Evolutionary conservation across 257 asterid species (phyloP).

Genomic region (Solanum ahanhuiri): DNA sequence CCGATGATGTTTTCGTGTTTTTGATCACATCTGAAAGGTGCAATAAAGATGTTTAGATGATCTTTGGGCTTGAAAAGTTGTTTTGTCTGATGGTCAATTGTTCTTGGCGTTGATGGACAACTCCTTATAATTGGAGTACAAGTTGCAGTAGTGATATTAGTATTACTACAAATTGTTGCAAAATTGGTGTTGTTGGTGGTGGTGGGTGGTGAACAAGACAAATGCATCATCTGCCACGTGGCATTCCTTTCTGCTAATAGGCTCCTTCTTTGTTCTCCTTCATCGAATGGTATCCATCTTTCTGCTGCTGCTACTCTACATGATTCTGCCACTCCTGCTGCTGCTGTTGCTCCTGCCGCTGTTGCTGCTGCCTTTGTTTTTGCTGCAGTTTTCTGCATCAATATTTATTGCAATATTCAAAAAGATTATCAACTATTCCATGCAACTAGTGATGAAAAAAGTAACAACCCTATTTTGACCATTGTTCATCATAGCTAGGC

Average conservation of each 20-base stretch:
- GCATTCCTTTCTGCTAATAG: slow-evolving; percentile 37
- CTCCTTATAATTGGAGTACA: not conserved
- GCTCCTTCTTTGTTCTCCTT: slow-evolving; percentile 36
- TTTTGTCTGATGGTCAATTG: slow-evolving; percentile 3
- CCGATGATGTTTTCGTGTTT: not conserved
- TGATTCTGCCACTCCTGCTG: slow-evolving; percentile 32
- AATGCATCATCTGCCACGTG: slow-evolving; percentile 68
- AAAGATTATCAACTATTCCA: not conserved
- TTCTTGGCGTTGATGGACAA: slow-evolving; percentile 3
- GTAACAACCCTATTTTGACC: slow-evolving; percentile 1
- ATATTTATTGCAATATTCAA: slow-evolving; percentile 14
- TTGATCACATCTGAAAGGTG: slow-evolving; percentile 9
- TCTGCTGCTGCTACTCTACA: slow-evolving; percentile 43
- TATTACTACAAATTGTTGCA: not conserved
- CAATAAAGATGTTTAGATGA: slow-evolving; percentile 18
- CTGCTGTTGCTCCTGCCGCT: slow-evolving; percentile 24
- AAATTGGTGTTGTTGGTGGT: slow-evolving; percentile 13
- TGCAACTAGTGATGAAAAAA: not conserved
- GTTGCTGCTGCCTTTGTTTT: slow-evolving; percentile 27
- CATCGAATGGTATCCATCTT: slow-evolving; percentile 71
- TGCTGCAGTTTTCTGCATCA: slow-evolving; percentile 43
- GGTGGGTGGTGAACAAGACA: slow-evolving; percentile 37
- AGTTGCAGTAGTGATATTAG: not conserved
- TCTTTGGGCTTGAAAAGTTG: slow-evolving; percentile 7
- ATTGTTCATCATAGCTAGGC: not conserved